Evolutionary conservation across 768 basidiomycete species (phyloP).

Genomic region (Termitomyces sp.): DNA sequence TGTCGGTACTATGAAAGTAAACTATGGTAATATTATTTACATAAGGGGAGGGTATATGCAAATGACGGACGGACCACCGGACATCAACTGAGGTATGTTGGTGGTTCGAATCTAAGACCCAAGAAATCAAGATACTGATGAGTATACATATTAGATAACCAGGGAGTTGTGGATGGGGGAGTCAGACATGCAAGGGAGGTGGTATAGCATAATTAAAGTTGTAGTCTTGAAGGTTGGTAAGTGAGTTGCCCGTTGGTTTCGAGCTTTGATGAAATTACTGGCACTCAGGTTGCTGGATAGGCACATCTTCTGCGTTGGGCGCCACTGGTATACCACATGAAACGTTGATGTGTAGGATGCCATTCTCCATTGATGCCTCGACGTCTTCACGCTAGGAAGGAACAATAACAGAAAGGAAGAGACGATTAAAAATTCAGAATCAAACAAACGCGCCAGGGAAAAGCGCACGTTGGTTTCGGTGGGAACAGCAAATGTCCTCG

Average conservation of each 20-base stretch:
- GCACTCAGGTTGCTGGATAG: slow-evolving; percentile 35
- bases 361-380: slow-evolving; percentile 50
- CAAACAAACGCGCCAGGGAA: slow-evolving; percentile 13
- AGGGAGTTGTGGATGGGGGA: neutral
- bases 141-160: neutral
- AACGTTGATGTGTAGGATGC: slow-evolving; percentile 53
- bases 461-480: slow-evolving; percentile 47
- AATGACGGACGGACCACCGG: slow-evolving; percentile 1
- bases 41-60: slow-evolving; percentile 2
- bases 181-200: neutral
- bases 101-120: neutral
- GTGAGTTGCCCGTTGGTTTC: neutral
- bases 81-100: slow-evolving; percentile 1
- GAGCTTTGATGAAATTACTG: neutral
- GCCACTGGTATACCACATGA: slow-evolving; percentile 39
- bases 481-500: slow-evolving; percentile 49
- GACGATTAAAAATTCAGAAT: slow-evolving; percentile 13
- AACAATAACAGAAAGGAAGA: slow-evolving; percentile 14
- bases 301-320: slow-evolving; percentile 42
- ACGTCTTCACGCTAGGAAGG: slow-evolving; percentile 41
- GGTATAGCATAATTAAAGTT: neutral
- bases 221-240: neutral
- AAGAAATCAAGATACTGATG: neutral
- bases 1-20: neutral
- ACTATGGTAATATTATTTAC: neutral